Evolutionary conservation across 1,284 basidiomycete genomes (phyloP), one percentile per base, ranked within the genome.

Genomic region (Moesziomyces sp.): DNA sequence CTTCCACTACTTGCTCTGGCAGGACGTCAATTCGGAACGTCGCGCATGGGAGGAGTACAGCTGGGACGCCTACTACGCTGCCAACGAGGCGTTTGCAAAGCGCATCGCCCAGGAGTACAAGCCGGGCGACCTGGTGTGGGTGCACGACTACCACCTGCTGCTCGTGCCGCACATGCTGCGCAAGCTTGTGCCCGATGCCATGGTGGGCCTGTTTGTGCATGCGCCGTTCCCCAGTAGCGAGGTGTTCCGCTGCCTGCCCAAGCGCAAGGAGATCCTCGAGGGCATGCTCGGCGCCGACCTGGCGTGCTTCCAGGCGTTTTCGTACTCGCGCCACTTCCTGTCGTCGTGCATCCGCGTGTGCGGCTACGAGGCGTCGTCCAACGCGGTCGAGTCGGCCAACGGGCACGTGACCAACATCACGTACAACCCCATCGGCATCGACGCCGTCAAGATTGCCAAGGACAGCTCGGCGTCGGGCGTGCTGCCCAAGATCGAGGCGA

Each of bases 1-100:
- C 28, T 97, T 99, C 89, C 97, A 99, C 86, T 99, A 99, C 84
- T 89, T 99, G 61, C 90, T 97, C 58, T 97, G 94, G 94, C 93
- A 97, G 85, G 95, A 97, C 83, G 93, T 86, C 42, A 86, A 85
- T 45, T 83, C 85, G 66, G 82, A 86, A 49, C 81, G 87, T 59
- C 84, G 85, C 43, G 83, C 85, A 47, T 86, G 87, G n/a, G 95
- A 98, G 81, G 87, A 89, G 58, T 86, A 86, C 6, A 89, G 93
- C 79, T 99, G 94, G 88, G 88, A 90, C 18, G 89, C 91, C 45
- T 97, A 97, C 86, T 88, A 90, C 75, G 87, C 90, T 56, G 93
- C 92, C 58, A 98, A 98, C 85, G 88, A 90, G 53, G 90, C 90
- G 11, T 99, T 96, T 84, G 93, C 94, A 8, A 85, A 89, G 52